These are phyloP conservation scores for Spergularia azorica DNA, from an alignment of 179 eudicot genomes.

Conservation along the genomic window DNA sequence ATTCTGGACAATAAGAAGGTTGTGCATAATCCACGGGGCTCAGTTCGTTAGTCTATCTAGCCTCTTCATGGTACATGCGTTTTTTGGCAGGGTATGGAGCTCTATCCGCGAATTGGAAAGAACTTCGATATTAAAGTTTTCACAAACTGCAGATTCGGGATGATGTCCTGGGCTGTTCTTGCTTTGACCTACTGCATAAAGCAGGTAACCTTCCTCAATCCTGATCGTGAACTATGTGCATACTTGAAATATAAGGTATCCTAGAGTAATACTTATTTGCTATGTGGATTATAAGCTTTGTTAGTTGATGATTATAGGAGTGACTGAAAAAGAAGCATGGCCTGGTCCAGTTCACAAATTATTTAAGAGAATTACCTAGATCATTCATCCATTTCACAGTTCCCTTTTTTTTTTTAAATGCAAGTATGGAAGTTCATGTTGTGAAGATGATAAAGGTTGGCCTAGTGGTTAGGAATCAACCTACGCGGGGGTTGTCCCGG, in stretches of 20 bases:
- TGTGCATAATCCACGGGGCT: not conserved
- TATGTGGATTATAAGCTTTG: not conserved
- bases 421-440: no score
- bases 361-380: no score
- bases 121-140: slow-evolving; percentile 92
- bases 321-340: not conserved
- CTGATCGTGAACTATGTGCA: slow-evolving; percentile 13
- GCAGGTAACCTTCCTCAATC: slow-evolving; percentile 50
- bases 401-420: no score
- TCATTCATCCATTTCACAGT: no score
- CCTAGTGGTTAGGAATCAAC: no score
- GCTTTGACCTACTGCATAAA: slow-evolving; percentile 93
- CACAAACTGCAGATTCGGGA: slow-evolving; percentile 98
- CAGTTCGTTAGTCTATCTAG: not conserved
- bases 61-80: slow-evolving; percentile 3
- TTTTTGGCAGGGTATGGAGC: slow-evolving; percentile 88
- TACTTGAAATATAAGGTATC: not conserved
- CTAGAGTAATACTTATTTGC: not conserved
- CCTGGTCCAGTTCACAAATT: no score
- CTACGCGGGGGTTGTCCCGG: no score
- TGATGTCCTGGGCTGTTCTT: slow-evolving; percentile 99
- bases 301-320: not conserved
- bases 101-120: slow-evolving; percentile 93
- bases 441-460: no score
- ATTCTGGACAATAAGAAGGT: not conserved